Percentiles rank a stretch among this genome's conserved stretches.
Conservation (phyloP, 2,329 filamentous ascomycete genomes). For the Beauveria sp. region DNA sequence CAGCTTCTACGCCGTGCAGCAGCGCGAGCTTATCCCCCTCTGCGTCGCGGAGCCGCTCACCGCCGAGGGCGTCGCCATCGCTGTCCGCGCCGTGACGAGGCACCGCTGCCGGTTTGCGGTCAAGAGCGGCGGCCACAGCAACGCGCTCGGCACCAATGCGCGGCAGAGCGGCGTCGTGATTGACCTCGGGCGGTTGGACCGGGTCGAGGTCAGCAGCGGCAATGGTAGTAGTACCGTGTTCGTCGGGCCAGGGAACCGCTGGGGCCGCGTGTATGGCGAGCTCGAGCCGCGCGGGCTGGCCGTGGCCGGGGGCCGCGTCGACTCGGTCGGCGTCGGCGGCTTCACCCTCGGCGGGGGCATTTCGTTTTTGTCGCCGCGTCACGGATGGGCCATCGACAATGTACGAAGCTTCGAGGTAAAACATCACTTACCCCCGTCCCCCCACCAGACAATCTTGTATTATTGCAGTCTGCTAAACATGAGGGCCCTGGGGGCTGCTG, state of each 20-base stretch:
- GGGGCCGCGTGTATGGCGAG: not conserved
- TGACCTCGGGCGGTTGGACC: not conserved
- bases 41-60: not conserved
- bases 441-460: no score
- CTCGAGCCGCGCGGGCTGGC: not conserved
- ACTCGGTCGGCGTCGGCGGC: constrained; percentile 3
- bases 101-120: not conserved
- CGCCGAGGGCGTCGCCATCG: not conserved
- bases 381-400: constrained; percentile 35
- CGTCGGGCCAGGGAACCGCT: not conserved
- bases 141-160: not conserved
- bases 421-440: constrained; percentile 1
- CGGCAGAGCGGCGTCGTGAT: not conserved
- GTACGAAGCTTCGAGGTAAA: constrained; percentile 31
- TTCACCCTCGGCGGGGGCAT: constrained; percentile 25
- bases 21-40: not conserved
- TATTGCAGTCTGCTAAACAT: no score
- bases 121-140: constrained; percentile 1
- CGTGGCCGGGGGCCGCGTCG: not conserved
- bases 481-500: no score
- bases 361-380: constrained; percentile 32
- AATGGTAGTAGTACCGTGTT: no score
- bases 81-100: not conserved
- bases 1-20: not conserved
- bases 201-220: not conserved